These are phyloP conservation scores for Apiosordaria backusii DNA, from an alignment of 495 filamentous ascomycete genomes.

Conservation along the genomic window DNA sequence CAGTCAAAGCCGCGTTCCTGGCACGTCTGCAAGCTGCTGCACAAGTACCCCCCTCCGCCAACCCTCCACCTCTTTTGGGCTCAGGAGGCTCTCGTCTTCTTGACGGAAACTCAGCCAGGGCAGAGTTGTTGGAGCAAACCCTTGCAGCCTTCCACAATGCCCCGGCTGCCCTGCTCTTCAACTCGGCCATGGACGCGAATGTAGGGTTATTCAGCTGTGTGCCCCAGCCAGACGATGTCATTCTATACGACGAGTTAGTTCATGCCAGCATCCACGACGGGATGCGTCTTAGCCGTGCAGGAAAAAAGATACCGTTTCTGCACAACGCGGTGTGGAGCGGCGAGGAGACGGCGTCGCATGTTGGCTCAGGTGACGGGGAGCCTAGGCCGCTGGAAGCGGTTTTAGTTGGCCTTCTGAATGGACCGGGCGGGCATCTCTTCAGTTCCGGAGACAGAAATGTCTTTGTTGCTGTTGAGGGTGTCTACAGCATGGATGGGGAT, in stretches of 20 bases:
- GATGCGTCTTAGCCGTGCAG: constrained; percentile 63
- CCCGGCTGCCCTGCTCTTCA: constrained; percentile 63
- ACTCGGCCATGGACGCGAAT: constrained; percentile 77
- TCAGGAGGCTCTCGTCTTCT: constrained; percentile 59
- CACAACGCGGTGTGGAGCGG: constrained; percentile 54
- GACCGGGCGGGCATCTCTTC: constrained; percentile 17
- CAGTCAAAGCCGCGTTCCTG: constrained; percentile 41
- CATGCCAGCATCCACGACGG: constrained; percentile 78
- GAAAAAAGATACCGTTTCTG: constrained; percentile 46
- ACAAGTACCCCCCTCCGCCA: constrained; percentile 6
- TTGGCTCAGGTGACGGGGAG: background rate
- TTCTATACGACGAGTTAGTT: constrained; percentile 70
- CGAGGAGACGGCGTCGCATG: background rate
- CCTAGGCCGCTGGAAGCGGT: constrained; percentile 22
- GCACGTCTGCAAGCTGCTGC: constrained; percentile 33
- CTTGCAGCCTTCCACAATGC: constrained; percentile 68
- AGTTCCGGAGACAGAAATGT: constrained; percentile 43
- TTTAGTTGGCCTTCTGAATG: constrained; percentile 15
- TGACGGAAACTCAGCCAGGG: constrained; percentile 66
- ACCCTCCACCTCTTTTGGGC: constrained; percentile 35
- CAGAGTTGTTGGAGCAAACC: constrained; percentile 58
- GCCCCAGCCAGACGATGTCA: constrained; percentile 64
- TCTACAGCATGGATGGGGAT: constrained; percentile 90
- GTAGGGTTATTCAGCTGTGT: constrained; percentile 62
- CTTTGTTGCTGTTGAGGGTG: constrained; percentile 66